These are phyloP conservation scores for Rhododendron ovatum DNA, from an alignment of 148 eudicot species.

Conservation along the genomic window DNA sequence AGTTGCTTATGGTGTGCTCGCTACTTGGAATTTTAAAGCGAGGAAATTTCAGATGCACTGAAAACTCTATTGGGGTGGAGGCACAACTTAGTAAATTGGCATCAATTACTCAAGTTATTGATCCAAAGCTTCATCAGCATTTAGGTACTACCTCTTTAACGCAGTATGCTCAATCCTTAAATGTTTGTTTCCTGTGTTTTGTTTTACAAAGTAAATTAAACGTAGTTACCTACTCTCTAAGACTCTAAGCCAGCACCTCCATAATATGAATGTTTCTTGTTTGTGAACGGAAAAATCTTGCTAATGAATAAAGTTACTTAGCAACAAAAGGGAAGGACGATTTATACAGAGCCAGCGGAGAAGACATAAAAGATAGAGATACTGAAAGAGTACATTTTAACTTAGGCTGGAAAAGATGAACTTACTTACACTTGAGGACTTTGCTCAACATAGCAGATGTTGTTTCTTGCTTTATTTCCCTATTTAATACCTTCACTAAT, in stretches of 20 bases:
- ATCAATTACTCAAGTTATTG: slow-evolving; percentile 80
- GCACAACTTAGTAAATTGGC: slow-evolving; percentile 79
- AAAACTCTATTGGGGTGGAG: slow-evolving; percentile 90
- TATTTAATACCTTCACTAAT: background rate
- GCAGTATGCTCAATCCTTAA: background rate
- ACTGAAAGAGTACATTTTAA: background rate
- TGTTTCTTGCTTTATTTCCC: background rate
- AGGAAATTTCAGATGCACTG: slow-evolving; percentile 93
- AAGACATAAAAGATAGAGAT: background rate
- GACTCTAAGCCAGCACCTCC: background rate
- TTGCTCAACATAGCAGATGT: background rate
- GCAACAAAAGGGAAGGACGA: background rate
- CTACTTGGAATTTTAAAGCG: slow-evolving; percentile 52
- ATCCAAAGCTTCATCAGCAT: slow-evolving; percentile 98
- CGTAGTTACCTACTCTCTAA: background rate
- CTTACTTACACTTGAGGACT: background rate
- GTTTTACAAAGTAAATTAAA: background rate
- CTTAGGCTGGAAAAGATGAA: background rate
- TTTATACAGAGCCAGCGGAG: background rate
- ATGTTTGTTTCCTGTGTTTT: background rate
- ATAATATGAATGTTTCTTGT: background rate
- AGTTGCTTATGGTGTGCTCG: slow-evolving; percentile 25
- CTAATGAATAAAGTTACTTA: no score
- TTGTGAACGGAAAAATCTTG: background rate
- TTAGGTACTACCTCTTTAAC: slow-evolving; percentile 48